Evolutionary conservation across 495 filamentous ascomycete genomes (phyloP).

Genomic region (Penicillium cosmopolitanum): DNA sequence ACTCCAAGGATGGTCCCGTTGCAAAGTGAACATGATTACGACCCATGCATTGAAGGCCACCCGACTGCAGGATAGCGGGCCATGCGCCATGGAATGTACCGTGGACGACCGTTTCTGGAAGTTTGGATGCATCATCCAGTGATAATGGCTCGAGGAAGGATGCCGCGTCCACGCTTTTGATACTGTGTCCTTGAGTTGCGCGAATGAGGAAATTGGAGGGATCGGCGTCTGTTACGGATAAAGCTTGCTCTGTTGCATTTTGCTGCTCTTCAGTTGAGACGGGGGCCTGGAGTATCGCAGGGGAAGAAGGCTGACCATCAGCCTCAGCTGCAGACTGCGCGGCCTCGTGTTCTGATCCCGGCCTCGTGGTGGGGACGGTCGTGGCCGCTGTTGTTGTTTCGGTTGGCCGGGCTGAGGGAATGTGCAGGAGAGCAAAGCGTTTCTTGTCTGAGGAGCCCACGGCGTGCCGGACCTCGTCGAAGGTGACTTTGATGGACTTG

Average conservation of each 20-base stretch:
- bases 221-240: constrained; percentile 41
- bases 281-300: constrained; percentile 18
- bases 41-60: constrained; percentile 78
- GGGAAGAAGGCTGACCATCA: constrained; percentile 14
- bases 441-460: constrained; percentile 86
- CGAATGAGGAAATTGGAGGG: constrained; percentile 82
- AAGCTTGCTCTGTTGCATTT: constrained; percentile 34
- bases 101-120: constrained; percentile 75
- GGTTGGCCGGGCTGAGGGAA: constrained; percentile 34
- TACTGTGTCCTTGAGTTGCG: constrained; percentile 87
- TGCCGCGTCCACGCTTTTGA: constrained; percentile 64
- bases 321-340: constrained; percentile 9
- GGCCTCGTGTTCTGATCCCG: constrained; percentile 19
- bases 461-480: constrained; percentile 71
- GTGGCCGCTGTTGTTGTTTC: constrained; percentile 21
- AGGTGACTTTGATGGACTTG: constrained; percentile 67
- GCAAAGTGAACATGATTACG: constrained; percentile 89
- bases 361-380: constrained; percentile 14
- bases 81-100: constrained; percentile 83
- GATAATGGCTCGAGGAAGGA: constrained; percentile 67
- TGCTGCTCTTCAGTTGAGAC: constrained; percentile 29
- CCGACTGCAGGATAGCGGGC: constrained; percentile 68
- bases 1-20: constrained; percentile 59
- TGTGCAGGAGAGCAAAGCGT: constrained; percentile 70
- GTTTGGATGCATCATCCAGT: constrained; percentile 45